Conservation (phyloP, 352 stramenopile genomes). For the Plasmopara halstedii region DNA sequence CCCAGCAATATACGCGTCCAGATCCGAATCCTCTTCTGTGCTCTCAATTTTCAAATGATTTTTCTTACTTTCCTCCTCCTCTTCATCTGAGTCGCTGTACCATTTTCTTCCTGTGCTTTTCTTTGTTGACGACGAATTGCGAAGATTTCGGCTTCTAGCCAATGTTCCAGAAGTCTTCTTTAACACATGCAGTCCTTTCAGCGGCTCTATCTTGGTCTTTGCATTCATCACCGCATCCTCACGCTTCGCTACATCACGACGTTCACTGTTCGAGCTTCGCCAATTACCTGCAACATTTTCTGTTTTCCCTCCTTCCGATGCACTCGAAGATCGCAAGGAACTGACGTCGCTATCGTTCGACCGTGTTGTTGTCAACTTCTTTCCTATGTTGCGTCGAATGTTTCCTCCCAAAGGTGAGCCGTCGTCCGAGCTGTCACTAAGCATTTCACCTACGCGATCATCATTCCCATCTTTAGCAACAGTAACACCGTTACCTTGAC, state of each 20-base stretch:
- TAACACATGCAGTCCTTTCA: neutral
- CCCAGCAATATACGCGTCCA: constrained; percentile 19
- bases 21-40: constrained; percentile 18
- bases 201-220: neutral
- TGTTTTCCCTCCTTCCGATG: constrained; percentile 4
- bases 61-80: constrained; percentile 19
- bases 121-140: constrained; percentile 16
- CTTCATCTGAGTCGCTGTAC: constrained; percentile 49
- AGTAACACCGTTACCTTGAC: constrained; percentile 8
- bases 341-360: constrained; percentile 15
- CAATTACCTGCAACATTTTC: constrained; percentile 1
- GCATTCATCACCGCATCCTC: constrained; percentile 1
- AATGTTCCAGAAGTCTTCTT: constrained; percentile 9
- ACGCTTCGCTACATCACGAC: constrained; percentile 2
- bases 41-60: constrained; percentile 7
- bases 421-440: constrained; percentile 56
- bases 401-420: constrained; percentile 15
- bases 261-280: constrained; percentile 1
- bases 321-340: constrained; percentile 11
- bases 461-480: constrained; percentile 9
- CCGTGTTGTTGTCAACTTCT: constrained; percentile 6
- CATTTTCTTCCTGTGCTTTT: constrained; percentile 28
- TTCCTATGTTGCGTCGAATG: constrained; percentile 9
- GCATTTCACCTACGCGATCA: constrained; percentile 41
- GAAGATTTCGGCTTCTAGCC: constrained; percentile 9